Evolutionary conservation across 495 filamentous ascomycete genomes (phyloP).

Genomic region (Sporormia fimetaria): DNA sequence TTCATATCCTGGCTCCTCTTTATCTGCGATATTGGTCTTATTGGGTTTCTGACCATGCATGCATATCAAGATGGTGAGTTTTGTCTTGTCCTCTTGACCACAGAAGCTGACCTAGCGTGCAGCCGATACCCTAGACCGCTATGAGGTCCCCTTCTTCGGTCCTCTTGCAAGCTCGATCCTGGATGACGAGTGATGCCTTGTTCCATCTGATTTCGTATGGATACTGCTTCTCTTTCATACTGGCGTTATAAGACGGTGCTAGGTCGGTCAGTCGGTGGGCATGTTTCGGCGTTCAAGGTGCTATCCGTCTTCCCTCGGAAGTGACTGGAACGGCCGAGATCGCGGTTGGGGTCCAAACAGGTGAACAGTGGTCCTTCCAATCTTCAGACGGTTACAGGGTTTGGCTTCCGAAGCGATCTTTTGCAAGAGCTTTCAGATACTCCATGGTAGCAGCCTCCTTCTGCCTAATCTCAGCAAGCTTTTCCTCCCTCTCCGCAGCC

Average conservation of each 20-base stretch:
- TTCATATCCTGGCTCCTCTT: slow-evolving; percentile 79
- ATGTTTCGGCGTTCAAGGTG: too few relatives aligned
- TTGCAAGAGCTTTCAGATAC: slow-evolving; percentile 51
- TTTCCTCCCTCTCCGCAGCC: slow-evolving; percentile 52
- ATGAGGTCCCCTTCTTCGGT: slow-evolving; percentile 82
- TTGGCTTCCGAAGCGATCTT: slow-evolving; percentile 50
- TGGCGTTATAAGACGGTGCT: too few relatives aligned
- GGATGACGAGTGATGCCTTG: slow-evolving; percentile 62
- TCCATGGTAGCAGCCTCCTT: slow-evolving; percentile 59
- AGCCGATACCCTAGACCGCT: slow-evolving; percentile 84
- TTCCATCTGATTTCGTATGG: too few relatives aligned
- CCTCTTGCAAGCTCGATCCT: slow-evolving; percentile 77
- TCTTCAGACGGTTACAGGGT: too few relatives aligned
- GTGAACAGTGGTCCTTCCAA: too few relatives aligned
- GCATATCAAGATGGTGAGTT: slow-evolving; percentile 71
- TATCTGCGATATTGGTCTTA: slow-evolving; percentile 59
- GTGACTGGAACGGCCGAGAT: too few relatives aligned
- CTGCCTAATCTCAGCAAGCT: slow-evolving; percentile 41
- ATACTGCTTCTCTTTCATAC: too few relatives aligned
- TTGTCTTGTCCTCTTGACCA: not conserved
- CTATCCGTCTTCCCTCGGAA: too few relatives aligned
- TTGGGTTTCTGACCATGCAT: slow-evolving; percentile 62
- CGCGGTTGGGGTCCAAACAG: too few relatives aligned
- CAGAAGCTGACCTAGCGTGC: slow-evolving; percentile 3
- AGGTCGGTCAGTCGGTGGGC: too few relatives aligned